Evolutionary conservation across 169 alveolate species (phyloP).

Genomic region (Besnoitia besnoiti): DNA sequence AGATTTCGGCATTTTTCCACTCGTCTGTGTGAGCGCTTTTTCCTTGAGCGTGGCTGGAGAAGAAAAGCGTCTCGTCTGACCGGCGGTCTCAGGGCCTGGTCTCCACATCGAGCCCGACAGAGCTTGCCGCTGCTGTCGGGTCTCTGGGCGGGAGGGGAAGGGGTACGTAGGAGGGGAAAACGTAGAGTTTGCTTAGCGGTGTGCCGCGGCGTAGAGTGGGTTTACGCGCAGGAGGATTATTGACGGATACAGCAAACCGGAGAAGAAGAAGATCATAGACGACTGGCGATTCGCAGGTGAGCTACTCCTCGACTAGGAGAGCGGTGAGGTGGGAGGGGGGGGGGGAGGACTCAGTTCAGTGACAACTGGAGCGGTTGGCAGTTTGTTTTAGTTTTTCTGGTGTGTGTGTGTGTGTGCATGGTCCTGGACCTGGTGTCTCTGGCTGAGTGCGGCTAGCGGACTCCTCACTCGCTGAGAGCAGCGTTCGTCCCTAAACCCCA

Average conservation of each 20-base stretch:
- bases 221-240: not conserved
- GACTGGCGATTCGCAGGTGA: constrained; percentile 45
- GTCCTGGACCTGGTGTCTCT: too few species aligned
- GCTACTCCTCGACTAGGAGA: not conserved
- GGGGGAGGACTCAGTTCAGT: not conserved
- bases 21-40: too few species aligned
- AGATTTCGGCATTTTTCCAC: not conserved
- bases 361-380: not conserved
- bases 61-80: not conserved
- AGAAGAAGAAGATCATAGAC: constrained; percentile 34
- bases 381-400: not conserved
- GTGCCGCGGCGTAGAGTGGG: not conserved
- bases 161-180: not conserved
- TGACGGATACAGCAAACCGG: constrained; percentile 34
- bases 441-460: too few species aligned
- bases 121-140: not conserved
- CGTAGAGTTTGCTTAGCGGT: not conserved
- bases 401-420: not conserved
- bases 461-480: too few species aligned
- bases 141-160: not conserved
- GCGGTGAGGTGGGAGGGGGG: too few species aligned
- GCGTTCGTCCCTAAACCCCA: not conserved
- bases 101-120: not conserved
- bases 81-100: not conserved
- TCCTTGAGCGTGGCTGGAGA: too few species aligned